A percentile compares a stretch with the other conserved stretches of the same genome.
phyloP scores from a whole-genome alignment of 805 yeast species.

The Saccharomyces jurei region DNA sequence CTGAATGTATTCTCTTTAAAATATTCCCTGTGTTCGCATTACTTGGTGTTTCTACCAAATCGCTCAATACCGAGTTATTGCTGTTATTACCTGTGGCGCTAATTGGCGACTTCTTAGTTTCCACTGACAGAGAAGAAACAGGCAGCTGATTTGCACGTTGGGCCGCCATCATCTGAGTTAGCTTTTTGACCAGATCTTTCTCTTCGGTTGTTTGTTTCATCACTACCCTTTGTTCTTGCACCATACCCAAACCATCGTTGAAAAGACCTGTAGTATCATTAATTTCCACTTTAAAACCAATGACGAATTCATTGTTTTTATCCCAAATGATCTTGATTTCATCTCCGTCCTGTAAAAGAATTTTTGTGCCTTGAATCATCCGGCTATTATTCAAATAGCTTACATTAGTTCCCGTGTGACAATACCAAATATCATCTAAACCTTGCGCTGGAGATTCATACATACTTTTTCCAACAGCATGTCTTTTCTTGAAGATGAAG shows the following conservation, averaged over 20 bases:
- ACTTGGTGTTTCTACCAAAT: not conserved
- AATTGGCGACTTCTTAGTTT: not conserved
- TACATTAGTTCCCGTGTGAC: slow-evolving; percentile 74
- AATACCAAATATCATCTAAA: slow-evolving; percentile 67
- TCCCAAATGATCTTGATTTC: slow-evolving; percentile 59
- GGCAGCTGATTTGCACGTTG: slow-evolving; percentile 10
- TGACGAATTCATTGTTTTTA: slow-evolving; percentile 39
- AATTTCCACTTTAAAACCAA: slow-evolving; percentile 47
- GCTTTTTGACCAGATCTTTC: slow-evolving; percentile 12
- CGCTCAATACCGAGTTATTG: not conserved
- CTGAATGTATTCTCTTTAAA: slow-evolving; percentile 21
- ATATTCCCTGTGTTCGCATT: slow-evolving; percentile 3
- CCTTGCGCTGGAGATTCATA: slow-evolving; percentile 69
- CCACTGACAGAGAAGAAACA: slow-evolving; percentile 1
- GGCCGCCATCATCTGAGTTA: slow-evolving; percentile 17
- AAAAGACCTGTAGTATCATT: slow-evolving; percentile 59
- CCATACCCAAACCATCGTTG: slow-evolving; percentile 36
- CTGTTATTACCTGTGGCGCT: not conserved
- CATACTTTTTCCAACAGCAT: slow-evolving; percentile 48
- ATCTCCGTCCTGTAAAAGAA: slow-evolving; percentile 57
- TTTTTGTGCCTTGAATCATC: slow-evolving; percentile 56
- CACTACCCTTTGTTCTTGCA: slow-evolving; percentile 11
- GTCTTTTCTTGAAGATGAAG: slow-evolving; percentile 52
- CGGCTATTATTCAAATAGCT: slow-evolving; percentile 58
- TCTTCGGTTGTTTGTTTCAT: slow-evolving; percentile 22